Percentiles rank a stretch among this genome's conserved stretches.
phyloP scores from a whole-genome alignment of 2,329 filamentous ascomycete species.

The Xylariaceae sp. region DNA sequence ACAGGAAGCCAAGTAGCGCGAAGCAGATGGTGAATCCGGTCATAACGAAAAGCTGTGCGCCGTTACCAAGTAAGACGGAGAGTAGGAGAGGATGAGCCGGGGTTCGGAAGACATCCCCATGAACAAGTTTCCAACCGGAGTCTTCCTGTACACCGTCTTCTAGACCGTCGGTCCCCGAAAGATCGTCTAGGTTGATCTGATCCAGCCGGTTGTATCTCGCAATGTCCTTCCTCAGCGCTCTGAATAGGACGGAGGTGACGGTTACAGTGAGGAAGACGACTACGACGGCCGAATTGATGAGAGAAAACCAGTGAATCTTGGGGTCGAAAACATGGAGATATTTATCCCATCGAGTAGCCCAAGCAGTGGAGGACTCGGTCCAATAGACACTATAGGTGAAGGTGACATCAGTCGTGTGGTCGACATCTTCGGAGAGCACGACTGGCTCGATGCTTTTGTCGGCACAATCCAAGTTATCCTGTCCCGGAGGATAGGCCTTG shows the following conservation, averaged over 20 bases:
- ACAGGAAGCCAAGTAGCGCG: constrained; percentile 88
- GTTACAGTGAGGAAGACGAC: constrained; percentile 87
- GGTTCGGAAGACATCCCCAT: constrained; percentile 92
- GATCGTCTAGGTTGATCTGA: constrained; percentile 81
- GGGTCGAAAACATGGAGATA: constrained; percentile 96
- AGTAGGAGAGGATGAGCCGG: constrained; percentile 78
- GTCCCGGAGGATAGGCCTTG: constrained; percentile 44
- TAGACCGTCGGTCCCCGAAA: constrained; percentile 69
- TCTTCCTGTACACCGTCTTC: constrained; percentile 96
- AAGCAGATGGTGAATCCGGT: constrained; percentile 90
- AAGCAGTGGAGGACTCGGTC: constrained; percentile 76
- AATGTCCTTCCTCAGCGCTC: constrained; percentile 90
- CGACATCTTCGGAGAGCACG: constrained; percentile 54
- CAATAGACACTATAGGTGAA: constrained; percentile 95
- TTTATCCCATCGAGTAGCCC: constrained; percentile 98
- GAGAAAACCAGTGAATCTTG: constrained; percentile 98
- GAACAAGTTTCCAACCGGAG: constrained; percentile 96
- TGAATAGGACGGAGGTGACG: constrained; percentile 84
- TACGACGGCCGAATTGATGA: constrained; percentile 93
- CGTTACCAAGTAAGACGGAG: constrained; percentile 84
- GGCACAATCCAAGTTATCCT: constrained; percentile 58
- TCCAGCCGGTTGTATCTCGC: constrained; percentile 94
- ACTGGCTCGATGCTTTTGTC: constrained; percentile 48
- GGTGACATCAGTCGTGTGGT: constrained; percentile 56
- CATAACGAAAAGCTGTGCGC: constrained; percentile 96